Base-by-base conservation (phyloP, 495 filamentous ascomycete species). In the Cercophora scortea region DNA sequence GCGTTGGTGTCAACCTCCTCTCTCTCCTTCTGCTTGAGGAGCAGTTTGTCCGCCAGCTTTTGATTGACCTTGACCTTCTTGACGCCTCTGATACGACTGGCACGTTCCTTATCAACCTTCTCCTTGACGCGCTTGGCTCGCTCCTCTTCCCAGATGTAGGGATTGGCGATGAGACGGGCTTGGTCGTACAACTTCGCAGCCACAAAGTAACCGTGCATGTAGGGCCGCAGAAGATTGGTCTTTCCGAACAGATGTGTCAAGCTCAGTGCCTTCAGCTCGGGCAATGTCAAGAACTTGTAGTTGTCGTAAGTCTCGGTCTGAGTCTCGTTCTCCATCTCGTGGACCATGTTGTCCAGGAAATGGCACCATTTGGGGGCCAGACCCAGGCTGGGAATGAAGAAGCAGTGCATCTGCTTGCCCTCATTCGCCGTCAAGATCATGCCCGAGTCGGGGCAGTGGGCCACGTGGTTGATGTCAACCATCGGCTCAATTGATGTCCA, bases 201-300 rank as follows among this genome's bases (percentile, higher is more conserved):
- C 10, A 96, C 89, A 69, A 98, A 98, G 77, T 93, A 96, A 55
- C 93, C 93, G 66, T 97, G 92, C 94, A 97, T 96, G 62, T 96
- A 97, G 43, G 94, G 91, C 33, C 90, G 79, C 42, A 99, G 70
- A 10, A 96, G 73, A 61, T 86, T 89, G 45, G 88, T 93, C 49
- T 86, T 86, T 47, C 90, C 92, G 42, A 96, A 78, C 34, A 96
- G 75, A 65, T 96, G 91, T 35, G 87, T 87, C 42, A 96, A 68
- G 60, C 85, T 93, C 52, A 96, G 79, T 0, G 78, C 76, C 49
- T 82, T 82, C 32, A 98, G 78, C 69, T 97, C 88, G 34, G 86
- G 81, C 47, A 86, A 64, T 6, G 92, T 95, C 51, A 99, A 74
- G 81, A 99, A 97, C 66, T 96, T 96, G 80, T 88, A 97, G 67